Evolutionary conservation across 306 rosid genomes (phyloP), one percentile per base, ranked within the genome.

Genomic region (Corylus avellana): DNA sequence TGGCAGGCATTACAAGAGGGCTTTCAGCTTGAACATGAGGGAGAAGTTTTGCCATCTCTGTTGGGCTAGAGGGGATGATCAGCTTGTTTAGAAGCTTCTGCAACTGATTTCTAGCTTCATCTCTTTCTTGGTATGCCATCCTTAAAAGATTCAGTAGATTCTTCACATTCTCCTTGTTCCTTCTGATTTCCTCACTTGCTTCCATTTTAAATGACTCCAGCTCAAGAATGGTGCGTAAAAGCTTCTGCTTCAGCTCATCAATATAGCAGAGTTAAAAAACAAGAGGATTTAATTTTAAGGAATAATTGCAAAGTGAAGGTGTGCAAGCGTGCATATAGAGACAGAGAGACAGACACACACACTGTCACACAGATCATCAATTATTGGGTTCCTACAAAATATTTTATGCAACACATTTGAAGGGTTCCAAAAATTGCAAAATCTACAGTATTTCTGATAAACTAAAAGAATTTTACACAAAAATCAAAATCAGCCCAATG

Each of bases 21-120:
- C 61, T 83, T 67, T 91, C 88, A 1, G 73, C 78, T 1, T 79
- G 86, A 55, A 29, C 4, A 44, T 64, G 78, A 48, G 77, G 84
- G 75, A 71, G 32, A 16, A 54, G 14, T 9, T 67, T 69, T 29
- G 83, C 80, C 12, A 75, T 51, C 18, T 83, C 82, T 44, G 37
- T 54, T 49, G 88, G 77, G 66, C 54, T 68, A 4, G 82, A 62
- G 12, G 86, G 66, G 25, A 68, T 20, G 7, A 22, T 22, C 25
- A 86, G 42, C 25, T 78, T 84, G 78, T 73, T 84, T 68, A 77
- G 11, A 8, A 86, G 69, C 20, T 79, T 89, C 12, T 83, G 85
- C 10, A 94, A 81, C 78, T 90, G 87, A 37, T 78, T 68, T 72
- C 78, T 89, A 1, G 94, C 93, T 77, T 92, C 92, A 5, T 90